Percentiles rank a stretch among this genome's conserved stretches.
These are phyloP conservation scores for Dictyostelium brefeldianum DNA, from an alignment of 78 protist species.

Conservation along the genomic window DNA sequence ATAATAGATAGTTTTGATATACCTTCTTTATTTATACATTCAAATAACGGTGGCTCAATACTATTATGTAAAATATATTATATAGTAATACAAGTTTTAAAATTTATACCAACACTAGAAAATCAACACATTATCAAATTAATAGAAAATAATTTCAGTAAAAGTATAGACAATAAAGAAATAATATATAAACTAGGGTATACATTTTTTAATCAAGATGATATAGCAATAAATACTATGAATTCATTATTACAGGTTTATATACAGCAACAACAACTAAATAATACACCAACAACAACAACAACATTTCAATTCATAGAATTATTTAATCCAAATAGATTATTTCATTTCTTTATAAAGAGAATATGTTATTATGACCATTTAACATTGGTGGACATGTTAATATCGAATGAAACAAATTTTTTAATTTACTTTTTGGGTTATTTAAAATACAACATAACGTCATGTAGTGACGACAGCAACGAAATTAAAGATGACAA, in stretches of 20 bases:
- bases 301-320: neutral
- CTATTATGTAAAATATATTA: neutral
- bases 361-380: slow-evolving; percentile 35
- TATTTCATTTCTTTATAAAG: slow-evolving; percentile 33
- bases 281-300: neutral
- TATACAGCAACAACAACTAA: neutral
- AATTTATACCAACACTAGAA: neutral
- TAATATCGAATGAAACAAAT: slow-evolving; percentile 51
- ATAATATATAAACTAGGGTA: neutral
- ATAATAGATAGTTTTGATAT: neutral
- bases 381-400: slow-evolving; percentile 26
- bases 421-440: slow-evolving; percentile 35
- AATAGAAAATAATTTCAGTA: neutral
- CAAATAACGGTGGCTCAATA: slow-evolving; percentile 4
- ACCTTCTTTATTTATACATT: neutral
- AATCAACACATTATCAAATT: neutral
- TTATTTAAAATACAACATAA: neutral
- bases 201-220: slow-evolving; percentile 24
- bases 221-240: neutral
- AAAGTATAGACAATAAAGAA: neutral
- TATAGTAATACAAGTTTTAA: neutral
- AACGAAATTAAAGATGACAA: neutral
- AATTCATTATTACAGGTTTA: neutral
- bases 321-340: slow-evolving; percentile 8
- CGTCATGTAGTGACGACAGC: neutral